Base-by-base conservation (phyloP, 2,329 filamentous ascomycete genomes). In the Cryphonectria naterciae region DNA sequence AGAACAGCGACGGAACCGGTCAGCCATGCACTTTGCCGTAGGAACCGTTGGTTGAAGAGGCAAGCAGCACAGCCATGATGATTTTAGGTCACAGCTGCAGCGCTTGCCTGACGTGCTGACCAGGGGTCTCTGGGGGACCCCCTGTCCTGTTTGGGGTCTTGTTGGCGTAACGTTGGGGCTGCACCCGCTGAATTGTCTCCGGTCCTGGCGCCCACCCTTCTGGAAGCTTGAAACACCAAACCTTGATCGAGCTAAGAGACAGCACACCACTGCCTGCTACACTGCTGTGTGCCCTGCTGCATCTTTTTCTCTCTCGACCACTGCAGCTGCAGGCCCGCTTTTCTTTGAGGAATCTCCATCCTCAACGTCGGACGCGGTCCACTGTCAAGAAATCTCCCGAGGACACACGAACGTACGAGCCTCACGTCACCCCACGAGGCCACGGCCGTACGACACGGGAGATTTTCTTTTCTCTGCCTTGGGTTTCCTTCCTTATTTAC, bases 381-480 rank as follows among this genome's bases (percentile, higher is more conserved):
- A 62, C 46, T 49, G 43, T 68, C 69, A 37, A 68, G 39, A 66
- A 35, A 49, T 54, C 37, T 46, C n/a, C 60, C 39, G 68, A 39
- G 46, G 35, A 66, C 17, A 70, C 39, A 54, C 39, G 1, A 66
- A 69, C 62, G 43, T 69, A 69, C 68, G 62, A 69, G 61, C 62
- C 62, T 60, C 61, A 69, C 49, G 39, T 65, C 68, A 69, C 61
- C 46, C 35, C 52, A 28, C 46, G 52, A 68, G 60, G 41, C 56
- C 61, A 41, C 54, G 65, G 62, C 56, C 65, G 41, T 68, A 68
- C 54, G 65, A 70, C 65, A 37, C 61, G 65, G 70, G 56, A 70
- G 65, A 54, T 32, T 15, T 35, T 22, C 46, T 49, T 22, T 49
- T 35, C n/a, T 54, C n/a, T 46, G 4, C 63, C 28, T 35, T 62